Evolutionary conservation across 1,139 yeast genomes (phyloP), one percentile per base, ranked within the genome.

Genomic region (Protomyces macrosporus): DNA sequence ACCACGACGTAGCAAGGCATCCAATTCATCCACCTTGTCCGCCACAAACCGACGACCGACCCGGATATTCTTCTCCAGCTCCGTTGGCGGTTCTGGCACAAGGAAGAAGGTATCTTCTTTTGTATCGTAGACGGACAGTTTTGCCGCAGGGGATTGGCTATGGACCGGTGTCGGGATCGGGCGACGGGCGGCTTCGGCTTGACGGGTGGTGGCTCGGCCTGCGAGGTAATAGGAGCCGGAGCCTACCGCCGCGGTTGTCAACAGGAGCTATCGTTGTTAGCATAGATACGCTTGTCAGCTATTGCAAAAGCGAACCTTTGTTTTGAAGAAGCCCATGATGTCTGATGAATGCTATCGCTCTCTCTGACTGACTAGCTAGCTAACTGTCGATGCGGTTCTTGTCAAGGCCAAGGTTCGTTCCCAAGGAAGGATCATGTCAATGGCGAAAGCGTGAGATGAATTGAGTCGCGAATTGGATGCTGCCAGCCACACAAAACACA

Each of bases 21-120:
- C 62, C 3, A 42, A 52, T 12, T 58, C 56, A 10, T 58, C 52
- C 23, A 58, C 23, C 10, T 23, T 23, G 12, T 55, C 53, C 12
- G 35, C 35, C 10, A 55, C 45, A 39, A 10, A 36, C 45, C n/a
- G 51, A n/a, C 62, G 55, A 12, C 42, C 55, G 30, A 48, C 42
- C 23, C 52, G 23, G 45, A 58, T 58, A n/a, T 51, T 40, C 39
- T 42, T 35, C 37, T 58, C 52, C 9, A 58, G 45, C 10, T 51
- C 55, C 4, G 56, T 45, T 4, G 62, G 62, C 32, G 42, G 45
- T n/a, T 58, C 55, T 6, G 62, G 62, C 4, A 58, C 45, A 16
- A 58, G 45, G 45, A 40, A 58, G 56, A 51, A 51, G 12, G 54
- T 55, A 7, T 52, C 62, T 32, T 58, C 62, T 23, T 42, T 52